Evolutionary conservation across 768 basidiomycete species (phyloP).

Genomic region (Tephrocybe sp.): DNA sequence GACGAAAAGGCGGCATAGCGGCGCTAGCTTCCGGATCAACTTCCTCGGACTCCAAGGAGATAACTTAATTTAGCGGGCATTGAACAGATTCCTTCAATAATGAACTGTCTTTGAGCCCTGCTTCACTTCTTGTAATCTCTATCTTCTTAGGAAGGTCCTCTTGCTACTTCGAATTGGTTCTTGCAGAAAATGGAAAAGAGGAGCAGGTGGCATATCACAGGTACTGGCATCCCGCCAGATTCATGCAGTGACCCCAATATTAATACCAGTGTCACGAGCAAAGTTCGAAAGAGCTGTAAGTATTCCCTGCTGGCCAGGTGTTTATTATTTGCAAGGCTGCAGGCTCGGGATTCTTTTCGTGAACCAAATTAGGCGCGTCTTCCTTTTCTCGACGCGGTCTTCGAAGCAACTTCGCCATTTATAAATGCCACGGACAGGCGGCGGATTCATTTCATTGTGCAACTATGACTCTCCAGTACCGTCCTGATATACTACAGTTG

Average conservation of each 20-base stretch:
- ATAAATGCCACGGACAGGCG: conserved; percentile 18
- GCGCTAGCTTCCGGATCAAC: neutral
- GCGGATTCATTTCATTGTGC: conserved; percentile 17
- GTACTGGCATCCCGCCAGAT: too few relatives aligned
- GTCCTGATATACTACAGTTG: conserved; percentile 25
- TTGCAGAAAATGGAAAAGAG: too few relatives aligned
- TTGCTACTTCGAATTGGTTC: too few relatives aligned
- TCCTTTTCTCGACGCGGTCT: conserved; percentile 29
- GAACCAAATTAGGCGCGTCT: conserved; percentile 22
- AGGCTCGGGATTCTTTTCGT: too few relatives aligned
- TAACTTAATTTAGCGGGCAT: neutral
- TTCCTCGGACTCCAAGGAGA: conserved; percentile 11
- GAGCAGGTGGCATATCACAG: too few relatives aligned
- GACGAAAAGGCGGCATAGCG: too few relatives aligned
- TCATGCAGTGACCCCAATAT: too few relatives aligned
- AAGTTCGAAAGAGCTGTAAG: too few relatives aligned
- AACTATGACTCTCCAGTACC: conserved; percentile 14
- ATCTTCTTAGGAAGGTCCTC: too few relatives aligned
- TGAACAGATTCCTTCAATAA: conserved; percentile 7
- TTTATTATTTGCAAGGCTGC: conserved; percentile 7
- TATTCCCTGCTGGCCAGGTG: too few relatives aligned
- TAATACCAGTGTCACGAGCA: too few relatives aligned
- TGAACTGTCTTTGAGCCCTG: conserved; percentile 5
- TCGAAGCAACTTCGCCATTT: conserved; percentile 23
- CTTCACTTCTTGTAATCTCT: neutral